Percentiles rank a stretch among this genome's conserved stretches.
Evolutionary conservation across 2,329 filamentous ascomycete genomes (phyloP).

Genomic region (Lecanicillium sp.): DNA sequence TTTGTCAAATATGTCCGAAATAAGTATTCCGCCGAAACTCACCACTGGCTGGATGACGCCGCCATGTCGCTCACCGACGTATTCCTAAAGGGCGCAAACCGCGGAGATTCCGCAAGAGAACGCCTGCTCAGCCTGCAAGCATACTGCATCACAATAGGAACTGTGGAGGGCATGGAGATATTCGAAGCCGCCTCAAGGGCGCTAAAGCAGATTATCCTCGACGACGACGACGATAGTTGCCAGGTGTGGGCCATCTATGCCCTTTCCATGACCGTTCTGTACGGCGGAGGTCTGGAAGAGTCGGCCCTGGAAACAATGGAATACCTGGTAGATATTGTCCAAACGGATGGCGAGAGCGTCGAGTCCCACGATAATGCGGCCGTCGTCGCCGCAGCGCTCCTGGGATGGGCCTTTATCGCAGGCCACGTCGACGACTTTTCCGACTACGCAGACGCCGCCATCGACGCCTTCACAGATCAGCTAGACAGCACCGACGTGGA

Average conservation of each 20-base stretch:
- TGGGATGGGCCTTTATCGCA: slow-evolving; percentile 73
- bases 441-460: slow-evolving; percentile 59
- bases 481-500: slow-evolving; percentile 64
- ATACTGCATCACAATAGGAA: slow-evolving; percentile 59
- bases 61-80: slow-evolving; percentile 51
- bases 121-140: slow-evolving; percentile 63
- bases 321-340: slow-evolving; percentile 67
- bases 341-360: slow-evolving; percentile 67
- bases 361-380: slow-evolving; percentile 61
- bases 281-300: slow-evolving; percentile 63
- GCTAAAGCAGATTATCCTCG: slow-evolving; percentile 26
- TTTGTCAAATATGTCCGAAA: slow-evolving; percentile 45
- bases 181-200: slow-evolving; percentile 20
- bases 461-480: slow-evolving; percentile 79
- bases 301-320: slow-evolving; percentile 65
- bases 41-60: slow-evolving; percentile 44
- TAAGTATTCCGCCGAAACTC: slow-evolving; percentile 23
- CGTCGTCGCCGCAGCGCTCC: slow-evolving; percentile 66
- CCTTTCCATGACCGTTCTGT: slow-evolving; percentile 63
- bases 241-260: slow-evolving; percentile 65
- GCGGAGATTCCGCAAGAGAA: slow-evolving; percentile 60
- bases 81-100: slow-evolving; percentile 62
- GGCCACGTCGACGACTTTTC: slow-evolving; percentile 70
- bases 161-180: slow-evolving; percentile 48
- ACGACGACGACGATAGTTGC: slow-evolving; percentile 56